These are phyloP conservation scores for Guyanaporus albipodus DNA, from an alignment of 768 basidiomycete genomes.

Conservation along the genomic window DNA sequence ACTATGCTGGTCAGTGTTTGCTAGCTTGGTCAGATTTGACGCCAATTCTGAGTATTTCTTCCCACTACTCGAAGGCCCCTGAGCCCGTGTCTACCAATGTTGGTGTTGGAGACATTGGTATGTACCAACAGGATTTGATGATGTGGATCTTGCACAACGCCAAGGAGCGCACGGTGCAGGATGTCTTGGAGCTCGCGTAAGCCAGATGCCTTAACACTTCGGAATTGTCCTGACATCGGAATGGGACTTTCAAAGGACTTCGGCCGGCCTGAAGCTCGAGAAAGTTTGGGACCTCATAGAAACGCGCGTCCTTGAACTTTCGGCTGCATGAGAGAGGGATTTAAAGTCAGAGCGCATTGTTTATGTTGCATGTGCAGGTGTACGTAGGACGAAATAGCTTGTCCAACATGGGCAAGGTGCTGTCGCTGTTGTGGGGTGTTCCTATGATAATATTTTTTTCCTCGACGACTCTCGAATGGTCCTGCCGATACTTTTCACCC, in stretches of 20 bases:
- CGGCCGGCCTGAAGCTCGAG: constrained; percentile 28
- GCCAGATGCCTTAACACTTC: background rate
- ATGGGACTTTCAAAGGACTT: constrained; percentile 9
- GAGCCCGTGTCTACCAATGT: constrained; percentile 33
- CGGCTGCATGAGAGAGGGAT: constrained; percentile 14
- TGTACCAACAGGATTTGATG: constrained; percentile 29
- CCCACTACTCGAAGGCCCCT: constrained; percentile 25
- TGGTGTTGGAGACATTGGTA: constrained; percentile 27
- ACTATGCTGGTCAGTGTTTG: constrained; percentile 13
- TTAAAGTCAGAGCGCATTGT: background rate
- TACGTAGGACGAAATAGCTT: too few relatives aligned
- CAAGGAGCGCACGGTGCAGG: constrained; percentile 31
- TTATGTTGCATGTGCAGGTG: too few relatives aligned
- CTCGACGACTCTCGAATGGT: too few relatives aligned
- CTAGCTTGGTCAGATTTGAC: background rate
- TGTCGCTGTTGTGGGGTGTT: too few relatives aligned
- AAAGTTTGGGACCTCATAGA: constrained; percentile 32
- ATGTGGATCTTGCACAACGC: constrained; percentile 32
- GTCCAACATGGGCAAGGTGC: too few relatives aligned
- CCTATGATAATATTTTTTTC: too few relatives aligned
- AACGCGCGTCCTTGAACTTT: constrained; percentile 23
- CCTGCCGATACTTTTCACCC: too few relatives aligned
- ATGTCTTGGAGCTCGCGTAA: constrained; percentile 29
- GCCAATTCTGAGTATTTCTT: background rate
- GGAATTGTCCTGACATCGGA: constrained; percentile 3